Evolutionary conservation across 2,329 filamentous ascomycete species (phyloP), one percentile per base, ranked within the genome.

Genomic region (Talaromyces sp.): DNA sequence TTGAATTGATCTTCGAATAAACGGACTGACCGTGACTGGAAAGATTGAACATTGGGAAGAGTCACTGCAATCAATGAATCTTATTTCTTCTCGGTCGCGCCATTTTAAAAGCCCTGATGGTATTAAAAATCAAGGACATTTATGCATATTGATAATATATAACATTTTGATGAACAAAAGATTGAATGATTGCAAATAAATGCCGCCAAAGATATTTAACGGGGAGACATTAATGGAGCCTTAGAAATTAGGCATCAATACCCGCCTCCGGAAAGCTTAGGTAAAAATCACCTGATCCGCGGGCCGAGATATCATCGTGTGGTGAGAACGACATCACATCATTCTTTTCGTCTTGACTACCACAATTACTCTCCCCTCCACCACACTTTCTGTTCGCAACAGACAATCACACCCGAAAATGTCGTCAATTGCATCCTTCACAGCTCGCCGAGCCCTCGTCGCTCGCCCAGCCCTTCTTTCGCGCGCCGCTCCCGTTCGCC

Each of bases 371-470:
- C 57, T 60, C 57, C 48, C 22, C 63, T 65, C 50, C 11, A 31
- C 60, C 33, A 33, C 33, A 13, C 24, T 24, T 24, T 63, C 19
- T 47, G 35, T 35, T n/a, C 3, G 10, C 45, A 14, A 63, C 13
- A 45, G 35, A 45, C 1, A 22, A 57, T 1, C 31, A 27, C 19
- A 50, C 35, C 27, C 52, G 56, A 67, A 65, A 47, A 80, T 80
- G 78, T 79, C 77, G 64, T 79, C 77, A 67, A 78, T 80, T 70
- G 74, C 77, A 71, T 73, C 78, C 65, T 71, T 76, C 71, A 74
- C 76, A 70, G 72, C 75, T 67, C 78, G 78, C 67, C 78, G 77
- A 73, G 77, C 76, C 69, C 71, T 78, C 69, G 39, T 52, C 24
- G 70, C 75, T 70, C 76, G 78, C 70, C 78, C 78, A 68, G 70